phyloP scores from a whole-genome alignment of 2,329 filamentous ascomycete genomes.

The Botrytis hyacinthi region DNA sequence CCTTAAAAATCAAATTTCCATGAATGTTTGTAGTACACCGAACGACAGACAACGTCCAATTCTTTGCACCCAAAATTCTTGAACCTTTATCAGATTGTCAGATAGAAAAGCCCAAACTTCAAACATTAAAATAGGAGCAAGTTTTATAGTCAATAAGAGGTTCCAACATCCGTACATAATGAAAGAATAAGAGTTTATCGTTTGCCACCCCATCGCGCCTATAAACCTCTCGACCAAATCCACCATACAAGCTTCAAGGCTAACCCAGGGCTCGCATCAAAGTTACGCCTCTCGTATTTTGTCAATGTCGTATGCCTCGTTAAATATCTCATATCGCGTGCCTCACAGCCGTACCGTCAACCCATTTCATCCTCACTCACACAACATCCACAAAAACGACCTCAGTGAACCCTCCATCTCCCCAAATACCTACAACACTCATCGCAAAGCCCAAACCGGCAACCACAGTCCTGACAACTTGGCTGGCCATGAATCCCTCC shows the following conservation, averaged over 20 bases:
- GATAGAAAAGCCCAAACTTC: not conserved
- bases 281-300: not conserved
- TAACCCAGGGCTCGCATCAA: not conserved
- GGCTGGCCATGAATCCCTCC: conserved; percentile 53
- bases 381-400: conserved; percentile 30
- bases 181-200: conserved; percentile 7
- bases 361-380: not conserved
- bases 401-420: conserved; percentile 50
- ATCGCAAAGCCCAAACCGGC: conserved; percentile 58
- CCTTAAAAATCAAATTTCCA: not conserved
- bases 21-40: not conserved
- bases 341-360: not conserved
- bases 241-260: not conserved
- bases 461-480: conserved; percentile 53
- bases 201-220: not conserved
- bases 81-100: not conserved
- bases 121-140: not conserved
- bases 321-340: not conserved
- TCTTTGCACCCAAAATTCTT: not conserved
- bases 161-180: not conserved
- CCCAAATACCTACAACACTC: conserved; percentile 65
- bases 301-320: conserved; percentile 5
- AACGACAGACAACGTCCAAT: not conserved
- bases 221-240: not conserved
- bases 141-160: not conserved